Base-by-base conservation (phyloP, 495 filamentous ascomycete species). In the Pseudoneurospora amorphoporcata region DNA sequence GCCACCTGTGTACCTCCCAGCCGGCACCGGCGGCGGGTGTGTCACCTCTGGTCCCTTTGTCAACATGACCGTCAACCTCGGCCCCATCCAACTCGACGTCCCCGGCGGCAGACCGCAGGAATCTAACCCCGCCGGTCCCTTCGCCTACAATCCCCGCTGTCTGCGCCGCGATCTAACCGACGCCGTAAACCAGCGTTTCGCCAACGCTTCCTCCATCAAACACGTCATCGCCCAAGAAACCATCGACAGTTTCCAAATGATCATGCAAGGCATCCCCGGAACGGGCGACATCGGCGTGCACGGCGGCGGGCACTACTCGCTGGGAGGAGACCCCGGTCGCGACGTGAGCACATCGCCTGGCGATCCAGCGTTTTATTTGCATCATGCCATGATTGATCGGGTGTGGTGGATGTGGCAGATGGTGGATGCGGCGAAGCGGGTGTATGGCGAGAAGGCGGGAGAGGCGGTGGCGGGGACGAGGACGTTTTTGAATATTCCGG, bases 401-500 rank as follows among this genome's bases (percentile, higher is more conserved):
- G 69, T 88, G 12, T 93, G 87, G 85, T 87, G 88, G 82, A 86
- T 87, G 23, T 92, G 91, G 90, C 89, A 92, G 81, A 75, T 74
- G 61, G 75, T 82, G 39, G 78, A 84, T 73, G 77, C 80, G 1
- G 72, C 72, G 29, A 71, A 69, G 12, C 74, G 81, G 29, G 74
- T 78, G 37, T 39, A 81, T 58, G 75, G 72, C 6, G 42, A 81
- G 16, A 79, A 73, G 38, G 72, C 47, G 8, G 58, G 58, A 23
- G 70, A 58, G 19, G 69, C 70, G 14, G 37, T 75, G 0, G 74
- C 14, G 17, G 74, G 74, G 37, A 80, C 78, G 71, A 68, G 76
- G 29, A 79, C 78, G 71, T 68, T 76, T 4, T 72, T 75, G 4
- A 76, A 76, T 70, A 69, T 68, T 19, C 76, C 73, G 32, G 70